Conservation (phyloP, 768 basidiomycete genomes). For the Collybiopsis confluens region DNA sequence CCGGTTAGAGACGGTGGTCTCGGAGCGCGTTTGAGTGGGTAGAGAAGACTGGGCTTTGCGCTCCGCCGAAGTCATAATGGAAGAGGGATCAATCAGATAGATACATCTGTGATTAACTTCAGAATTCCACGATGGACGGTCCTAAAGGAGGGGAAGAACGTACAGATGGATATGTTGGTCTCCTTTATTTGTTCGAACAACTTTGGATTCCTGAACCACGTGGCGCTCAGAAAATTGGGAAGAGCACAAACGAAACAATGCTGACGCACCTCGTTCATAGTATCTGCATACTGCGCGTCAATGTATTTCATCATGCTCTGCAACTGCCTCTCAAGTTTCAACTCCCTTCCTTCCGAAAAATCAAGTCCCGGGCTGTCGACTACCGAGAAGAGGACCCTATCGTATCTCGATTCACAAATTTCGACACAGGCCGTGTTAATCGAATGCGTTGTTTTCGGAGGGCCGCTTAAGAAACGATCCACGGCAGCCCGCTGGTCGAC, state of each 20-base stretch:
- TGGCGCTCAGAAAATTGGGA: too few species aligned
- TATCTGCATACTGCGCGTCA: constrained; percentile 78
- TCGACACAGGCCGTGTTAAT: constrained; percentile 73
- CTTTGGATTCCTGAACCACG: constrained; percentile 67
- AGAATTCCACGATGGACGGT: constrained; percentile 8
- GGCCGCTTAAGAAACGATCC: constrained; percentile 59
- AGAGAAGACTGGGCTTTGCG: constrained; percentile 45
- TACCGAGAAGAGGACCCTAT: constrained; percentile 73
- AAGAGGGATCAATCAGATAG: constrained; percentile 78
- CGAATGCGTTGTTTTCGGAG: constrained; percentile 53
- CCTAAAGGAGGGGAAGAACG: constrained; percentile 24
- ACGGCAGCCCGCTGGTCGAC: constrained; percentile 65
- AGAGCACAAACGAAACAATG: neutral
- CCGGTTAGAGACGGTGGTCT: constrained; percentile 55
- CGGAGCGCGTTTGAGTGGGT: constrained; percentile 59
- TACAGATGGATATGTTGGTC: constrained; percentile 89
- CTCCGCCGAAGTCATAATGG: constrained; percentile 53
- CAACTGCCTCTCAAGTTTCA: constrained; percentile 78
- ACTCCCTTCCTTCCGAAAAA: constrained; percentile 65
- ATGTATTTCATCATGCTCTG: constrained; percentile 70
- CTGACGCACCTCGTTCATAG: constrained; percentile 72
- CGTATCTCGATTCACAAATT: constrained; percentile 80
- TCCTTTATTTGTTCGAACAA: constrained; percentile 79
- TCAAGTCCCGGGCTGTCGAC: constrained; percentile 87
- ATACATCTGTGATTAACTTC: constrained; percentile 52